Conservation (phyloP, 805 yeast genomes). For the Starmerella kuoi region DNA sequence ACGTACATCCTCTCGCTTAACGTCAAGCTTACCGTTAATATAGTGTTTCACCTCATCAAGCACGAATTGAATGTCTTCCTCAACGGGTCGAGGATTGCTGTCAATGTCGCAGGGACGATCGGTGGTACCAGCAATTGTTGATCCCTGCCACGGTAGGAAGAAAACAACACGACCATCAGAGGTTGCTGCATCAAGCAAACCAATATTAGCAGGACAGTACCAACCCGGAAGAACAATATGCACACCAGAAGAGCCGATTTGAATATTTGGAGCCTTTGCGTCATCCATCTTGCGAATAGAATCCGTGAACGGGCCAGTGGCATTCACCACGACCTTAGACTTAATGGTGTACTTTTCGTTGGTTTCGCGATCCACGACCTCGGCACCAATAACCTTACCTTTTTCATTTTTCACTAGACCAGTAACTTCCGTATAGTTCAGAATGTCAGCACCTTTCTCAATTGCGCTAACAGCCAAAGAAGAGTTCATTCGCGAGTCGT, state of each 20-base stretch:
- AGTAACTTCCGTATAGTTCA: constrained; percentile 74
- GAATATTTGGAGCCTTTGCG: constrained; percentile 48
- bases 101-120: constrained; percentile 54
- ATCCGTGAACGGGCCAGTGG: constrained; percentile 92
- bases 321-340: constrained; percentile 71
- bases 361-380: constrained; percentile 45
- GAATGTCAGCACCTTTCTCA: constrained; percentile 75
- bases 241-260: constrained; percentile 89
- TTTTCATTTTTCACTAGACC: constrained; percentile 54
- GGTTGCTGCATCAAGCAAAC: constrained; percentile 82
- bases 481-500: constrained; percentile 83
- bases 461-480: constrained; percentile 77
- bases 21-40: constrained; percentile 61
- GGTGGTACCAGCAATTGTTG: constrained; percentile 92
- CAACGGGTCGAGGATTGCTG: constrained; percentile 62
- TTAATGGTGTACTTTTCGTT: constrained; percentile 56
- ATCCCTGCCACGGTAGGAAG: constrained; percentile 96
- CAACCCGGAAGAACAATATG: constrained; percentile 85
- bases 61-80: constrained; percentile 79
- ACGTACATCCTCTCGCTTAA: constrained; percentile 76
- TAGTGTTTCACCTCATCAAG: constrained; percentile 80
- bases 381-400: constrained; percentile 58
- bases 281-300: constrained; percentile 75
- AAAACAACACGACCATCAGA: constrained; percentile 94
- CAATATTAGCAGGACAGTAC: constrained; percentile 79